Conservation (phyloP, 1,139 yeast species). For the Scheffersomyces segobiensis region DNA sequence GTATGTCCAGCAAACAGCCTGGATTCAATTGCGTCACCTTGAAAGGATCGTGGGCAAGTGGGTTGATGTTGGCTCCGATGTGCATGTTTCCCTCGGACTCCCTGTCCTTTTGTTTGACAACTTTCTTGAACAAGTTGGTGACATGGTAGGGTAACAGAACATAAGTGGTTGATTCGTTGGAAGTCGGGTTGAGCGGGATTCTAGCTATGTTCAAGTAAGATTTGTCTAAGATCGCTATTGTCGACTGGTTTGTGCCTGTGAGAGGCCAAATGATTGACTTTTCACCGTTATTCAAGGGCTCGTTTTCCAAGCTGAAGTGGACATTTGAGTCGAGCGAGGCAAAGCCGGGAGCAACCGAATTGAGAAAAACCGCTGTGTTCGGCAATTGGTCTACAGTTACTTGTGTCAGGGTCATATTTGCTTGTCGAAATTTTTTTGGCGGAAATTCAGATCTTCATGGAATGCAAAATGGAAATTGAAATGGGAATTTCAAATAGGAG, state of each 20-base stretch:
- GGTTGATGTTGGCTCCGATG: conserved; percentile 56
- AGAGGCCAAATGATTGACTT: conserved; percentile 35
- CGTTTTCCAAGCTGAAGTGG: conserved; percentile 26
- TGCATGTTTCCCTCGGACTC: conserved; percentile 50
- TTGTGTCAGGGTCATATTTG: not conserved
- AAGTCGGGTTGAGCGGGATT: conserved; percentile 30
- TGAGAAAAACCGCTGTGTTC: conserved; percentile 30
- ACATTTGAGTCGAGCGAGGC: conserved; percentile 34
- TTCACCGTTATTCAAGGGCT: conserved; percentile 9
- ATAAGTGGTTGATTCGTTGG: conserved; percentile 43
- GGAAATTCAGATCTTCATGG: not conserved
- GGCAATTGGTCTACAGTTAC: conserved; percentile 18
- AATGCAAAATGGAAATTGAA: not conserved
- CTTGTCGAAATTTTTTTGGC: not conserved
- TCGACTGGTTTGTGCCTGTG: conserved; percentile 17
- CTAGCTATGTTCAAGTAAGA: conserved; percentile 40
- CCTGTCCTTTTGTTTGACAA: conserved; percentile 29
- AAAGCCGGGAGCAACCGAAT: conserved; percentile 43
- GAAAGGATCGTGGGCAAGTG: conserved; percentile 54
- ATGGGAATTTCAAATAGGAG: not conserved
- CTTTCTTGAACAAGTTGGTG: conserved; percentile 29
- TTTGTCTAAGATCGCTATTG: conserved; percentile 22
- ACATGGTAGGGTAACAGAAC: conserved; percentile 45
- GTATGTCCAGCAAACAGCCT: conserved; percentile 44
- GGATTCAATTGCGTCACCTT: conserved; percentile 54